These are phyloP conservation scores for Phialemoniopsis sp. DNA, from an alignment of 2,329 filamentous ascomycete genomes.

Conservation along the genomic window DNA sequence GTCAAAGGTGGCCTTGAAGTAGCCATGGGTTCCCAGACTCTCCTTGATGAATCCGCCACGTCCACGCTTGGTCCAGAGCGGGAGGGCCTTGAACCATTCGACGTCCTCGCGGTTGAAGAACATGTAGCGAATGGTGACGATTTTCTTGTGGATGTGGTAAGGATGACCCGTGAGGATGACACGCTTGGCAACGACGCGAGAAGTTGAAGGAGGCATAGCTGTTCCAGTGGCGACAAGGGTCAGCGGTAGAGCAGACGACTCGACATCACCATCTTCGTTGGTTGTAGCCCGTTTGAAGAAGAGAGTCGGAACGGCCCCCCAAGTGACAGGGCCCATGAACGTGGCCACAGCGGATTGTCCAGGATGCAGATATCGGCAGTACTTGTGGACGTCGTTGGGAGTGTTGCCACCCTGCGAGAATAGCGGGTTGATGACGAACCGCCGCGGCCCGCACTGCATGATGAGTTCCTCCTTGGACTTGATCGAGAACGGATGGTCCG, in stretches of 20 bases:
- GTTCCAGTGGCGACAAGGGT: slow-evolving; percentile 84
- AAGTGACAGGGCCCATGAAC: slow-evolving; percentile 86
- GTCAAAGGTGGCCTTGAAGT: slow-evolving; percentile 99
- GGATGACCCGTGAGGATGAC: slow-evolving; percentile 93
- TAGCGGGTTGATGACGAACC: slow-evolving; percentile 83
- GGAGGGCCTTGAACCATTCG: slow-evolving; percentile 94
- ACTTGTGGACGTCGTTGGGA: slow-evolving; percentile 96
- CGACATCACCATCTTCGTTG: slow-evolving; percentile 6
- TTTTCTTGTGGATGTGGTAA: slow-evolving; percentile 97
- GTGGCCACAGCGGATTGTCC: slow-evolving; percentile 85
- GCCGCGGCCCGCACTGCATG: slow-evolving; percentile 83
- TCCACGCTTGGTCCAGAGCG: slow-evolving; percentile 88
- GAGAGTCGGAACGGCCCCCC: slow-evolving; percentile 86
- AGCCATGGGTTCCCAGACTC: slow-evolving; percentile 92
- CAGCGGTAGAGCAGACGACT: slow-evolving; percentile 46
- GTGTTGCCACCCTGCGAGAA: slow-evolving; percentile 89
- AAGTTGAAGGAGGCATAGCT: slow-evolving; percentile 70
- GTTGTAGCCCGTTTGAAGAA: slow-evolving; percentile 66
- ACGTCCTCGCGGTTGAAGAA: slow-evolving; percentile 98
- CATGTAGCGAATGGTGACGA: slow-evolving; percentile 98
- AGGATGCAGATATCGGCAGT: slow-evolving; percentile 85
- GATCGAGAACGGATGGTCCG: slow-evolving; percentile 70
- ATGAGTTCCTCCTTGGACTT: slow-evolving; percentile 92
- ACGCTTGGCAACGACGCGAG: slow-evolving; percentile 85
- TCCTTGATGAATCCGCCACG: slow-evolving; percentile 92